Evolutionary conservation across 352 stramenopile species (phyloP).

Genomic region (Phytophthora hybrid): DNA sequence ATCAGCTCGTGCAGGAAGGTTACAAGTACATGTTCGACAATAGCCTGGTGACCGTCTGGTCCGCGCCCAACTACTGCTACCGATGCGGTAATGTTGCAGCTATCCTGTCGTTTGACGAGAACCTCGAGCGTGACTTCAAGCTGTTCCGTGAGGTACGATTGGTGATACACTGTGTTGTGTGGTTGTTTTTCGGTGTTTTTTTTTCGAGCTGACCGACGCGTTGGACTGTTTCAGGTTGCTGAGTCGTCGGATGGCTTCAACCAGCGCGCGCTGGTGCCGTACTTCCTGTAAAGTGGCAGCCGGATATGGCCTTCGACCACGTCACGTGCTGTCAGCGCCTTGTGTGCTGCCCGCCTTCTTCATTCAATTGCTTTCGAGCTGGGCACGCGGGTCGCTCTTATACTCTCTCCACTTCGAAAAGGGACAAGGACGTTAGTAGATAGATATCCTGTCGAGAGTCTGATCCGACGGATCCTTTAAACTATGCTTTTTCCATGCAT

Average conservation of each 20-base stretch:
- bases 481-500: constrained; percentile 40
- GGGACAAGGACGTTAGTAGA: constrained; percentile 52
- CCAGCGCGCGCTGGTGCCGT: constrained; percentile 82
- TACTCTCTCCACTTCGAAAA: constrained; percentile 52
- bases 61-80: constrained; percentile 89
- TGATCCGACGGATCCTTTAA: constrained; percentile 44
- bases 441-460: constrained; percentile 48
- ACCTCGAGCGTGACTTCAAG: constrained; percentile 90
- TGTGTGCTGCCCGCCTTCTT: constrained; percentile 30
- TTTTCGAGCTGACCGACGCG: constrained; percentile 6
- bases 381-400: constrained; percentile 33
- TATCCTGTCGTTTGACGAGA: constrained; percentile 85
- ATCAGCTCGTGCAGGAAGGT: constrained; percentile 92
- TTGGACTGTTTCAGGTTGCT: constrained; percentile 60
- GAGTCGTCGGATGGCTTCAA: constrained; percentile 85
- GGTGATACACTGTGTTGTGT: constrained; percentile 21
- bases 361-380: constrained; percentile 41
- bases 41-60: constrained; percentile 87
- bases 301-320: constrained; percentile 17
- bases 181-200: constrained; percentile 24
- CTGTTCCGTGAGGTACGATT: constrained; percentile 84
- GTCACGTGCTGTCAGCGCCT: constrained; percentile 22
- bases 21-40: constrained; percentile 94
- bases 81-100: constrained; percentile 86
- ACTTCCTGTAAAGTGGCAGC: constrained; percentile 81